phyloP scores from a whole-genome alignment of 73 alveolate genomes.

The Blepharisma stoltei region DNA sequence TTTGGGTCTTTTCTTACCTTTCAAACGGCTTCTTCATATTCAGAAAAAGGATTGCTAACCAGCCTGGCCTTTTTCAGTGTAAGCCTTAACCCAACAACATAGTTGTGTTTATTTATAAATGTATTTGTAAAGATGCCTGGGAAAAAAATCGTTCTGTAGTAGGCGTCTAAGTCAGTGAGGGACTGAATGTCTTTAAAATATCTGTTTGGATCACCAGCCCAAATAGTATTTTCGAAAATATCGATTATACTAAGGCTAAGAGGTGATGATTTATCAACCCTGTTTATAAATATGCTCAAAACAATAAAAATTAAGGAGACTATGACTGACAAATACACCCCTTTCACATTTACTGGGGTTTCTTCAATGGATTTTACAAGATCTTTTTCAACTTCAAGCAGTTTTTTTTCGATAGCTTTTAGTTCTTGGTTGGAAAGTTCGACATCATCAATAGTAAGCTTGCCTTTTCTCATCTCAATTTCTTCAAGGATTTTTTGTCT shows the following conservation, averaged over 20 bases:
- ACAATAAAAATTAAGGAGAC: not conserved
- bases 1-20: slow-evolving; percentile 24
- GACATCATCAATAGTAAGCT: not conserved
- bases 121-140: not conserved
- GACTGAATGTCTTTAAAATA: not conserved
- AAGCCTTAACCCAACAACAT: slow-evolving; percentile 50
- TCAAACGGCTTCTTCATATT: slow-evolving; percentile 18
- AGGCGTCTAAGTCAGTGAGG: not conserved
- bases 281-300: not conserved
- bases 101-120: slow-evolving; percentile 26
- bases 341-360: not conserved
- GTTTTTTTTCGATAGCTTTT: not conserved
- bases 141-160: not conserved
- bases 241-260: not conserved
- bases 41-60: not conserved
- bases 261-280: not conserved
- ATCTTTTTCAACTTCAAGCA: not conserved
- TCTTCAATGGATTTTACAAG: not conserved
- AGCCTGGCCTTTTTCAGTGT: slow-evolving; percentile 33
- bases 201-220: not conserved
- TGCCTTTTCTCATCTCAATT: too few species aligned
- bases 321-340: not conserved
- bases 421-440: not conserved
- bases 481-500: too few species aligned
- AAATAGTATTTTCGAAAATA: slow-evolving; percentile 10